Evolutionary conservation across 2,329 filamentous ascomycete species (phyloP).

Genomic region (Pseudopyricularia cyperi): DNA sequence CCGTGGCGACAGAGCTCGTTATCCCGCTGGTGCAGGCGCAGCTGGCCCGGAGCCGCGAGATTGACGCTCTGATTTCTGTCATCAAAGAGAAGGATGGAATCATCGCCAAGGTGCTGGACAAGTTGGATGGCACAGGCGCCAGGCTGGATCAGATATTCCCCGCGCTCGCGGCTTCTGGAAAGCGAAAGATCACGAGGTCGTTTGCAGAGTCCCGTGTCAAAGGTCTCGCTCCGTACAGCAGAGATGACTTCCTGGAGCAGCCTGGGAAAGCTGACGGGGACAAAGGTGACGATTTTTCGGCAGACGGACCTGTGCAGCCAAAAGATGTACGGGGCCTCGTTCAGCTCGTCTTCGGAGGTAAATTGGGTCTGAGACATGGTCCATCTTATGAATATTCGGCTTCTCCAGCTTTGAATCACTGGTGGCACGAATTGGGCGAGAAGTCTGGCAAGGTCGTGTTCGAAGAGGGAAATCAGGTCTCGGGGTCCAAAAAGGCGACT

Average conservation of each 20-base stretch:
- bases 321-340: conserved; percentile 23
- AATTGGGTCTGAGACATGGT: conserved; percentile 16
- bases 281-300: background rate
- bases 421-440: conserved; percentile 31
- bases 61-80: conserved; percentile 26
- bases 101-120: conserved; percentile 37
- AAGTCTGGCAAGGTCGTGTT: conserved; percentile 3
- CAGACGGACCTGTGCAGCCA: conserved; percentile 9
- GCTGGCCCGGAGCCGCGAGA: conserved; percentile 23
- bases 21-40: conserved; percentile 37
- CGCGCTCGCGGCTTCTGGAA: conserved; percentile 22
- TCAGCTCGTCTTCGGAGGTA: conserved; percentile 24
- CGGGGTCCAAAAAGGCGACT: conserved; percentile 8
- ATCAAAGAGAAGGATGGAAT: conserved; percentile 38
- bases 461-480: conserved; percentile 6
- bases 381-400: conserved; percentile 16
- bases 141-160: conserved; percentile 42
- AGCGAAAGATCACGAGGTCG: conserved; percentile 29
- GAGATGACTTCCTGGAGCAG: conserved; percentile 22
- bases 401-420: conserved; percentile 26
- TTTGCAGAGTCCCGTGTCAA: conserved; percentile 34
- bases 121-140: conserved; percentile 36
- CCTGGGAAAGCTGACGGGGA: background rate
- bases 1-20: conserved; percentile 34
- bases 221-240: conserved; percentile 36